Evolutionary conservation across 2,329 filamentous ascomycete species (phyloP).

Genomic region (Colletotrichum cordylinicola): DNA sequence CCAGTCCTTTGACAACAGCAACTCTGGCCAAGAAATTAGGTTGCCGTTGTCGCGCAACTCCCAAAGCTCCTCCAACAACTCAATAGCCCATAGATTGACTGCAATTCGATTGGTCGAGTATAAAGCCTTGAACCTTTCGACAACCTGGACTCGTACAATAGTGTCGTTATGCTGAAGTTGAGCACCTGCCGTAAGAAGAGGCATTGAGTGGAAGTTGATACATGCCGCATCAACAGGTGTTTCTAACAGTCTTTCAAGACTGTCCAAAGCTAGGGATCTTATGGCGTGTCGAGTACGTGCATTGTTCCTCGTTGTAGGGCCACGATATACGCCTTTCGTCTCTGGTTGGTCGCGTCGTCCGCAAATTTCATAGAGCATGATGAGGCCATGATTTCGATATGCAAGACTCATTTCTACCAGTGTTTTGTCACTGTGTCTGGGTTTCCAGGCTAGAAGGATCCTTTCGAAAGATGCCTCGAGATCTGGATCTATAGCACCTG

Average conservation of each 20-base stretch:
- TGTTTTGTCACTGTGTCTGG: background rate
- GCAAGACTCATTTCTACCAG: background rate
- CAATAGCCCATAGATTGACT: background rate
- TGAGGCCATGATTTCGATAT: background rate
- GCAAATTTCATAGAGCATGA: background rate
- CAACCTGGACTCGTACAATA: background rate
- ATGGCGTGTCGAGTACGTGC: background rate
- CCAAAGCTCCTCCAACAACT: background rate
- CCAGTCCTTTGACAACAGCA: background rate
- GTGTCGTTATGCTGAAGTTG: background rate
- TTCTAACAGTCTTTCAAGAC: background rate
- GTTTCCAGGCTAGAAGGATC: background rate
- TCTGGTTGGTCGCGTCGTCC: background rate
- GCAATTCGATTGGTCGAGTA: background rate
- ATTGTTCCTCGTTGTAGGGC: too few relatives aligned
- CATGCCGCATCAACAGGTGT: background rate
- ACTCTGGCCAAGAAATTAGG: background rate
- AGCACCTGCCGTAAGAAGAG: background rate
- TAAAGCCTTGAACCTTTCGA: background rate
- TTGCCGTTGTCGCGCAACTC: background rate
- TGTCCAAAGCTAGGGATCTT: background rate
- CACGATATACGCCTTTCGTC: background rate
- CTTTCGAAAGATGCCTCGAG: background rate
- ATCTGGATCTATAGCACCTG: background rate
- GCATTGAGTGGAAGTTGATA: background rate